Percentiles rank a stretch among this genome's conserved stretches.
These are phyloP conservation scores for Monosporascus sp. DNA, from an alignment of 2,329 filamentous ascomycete genomes.

Conservation along the genomic window DNA sequence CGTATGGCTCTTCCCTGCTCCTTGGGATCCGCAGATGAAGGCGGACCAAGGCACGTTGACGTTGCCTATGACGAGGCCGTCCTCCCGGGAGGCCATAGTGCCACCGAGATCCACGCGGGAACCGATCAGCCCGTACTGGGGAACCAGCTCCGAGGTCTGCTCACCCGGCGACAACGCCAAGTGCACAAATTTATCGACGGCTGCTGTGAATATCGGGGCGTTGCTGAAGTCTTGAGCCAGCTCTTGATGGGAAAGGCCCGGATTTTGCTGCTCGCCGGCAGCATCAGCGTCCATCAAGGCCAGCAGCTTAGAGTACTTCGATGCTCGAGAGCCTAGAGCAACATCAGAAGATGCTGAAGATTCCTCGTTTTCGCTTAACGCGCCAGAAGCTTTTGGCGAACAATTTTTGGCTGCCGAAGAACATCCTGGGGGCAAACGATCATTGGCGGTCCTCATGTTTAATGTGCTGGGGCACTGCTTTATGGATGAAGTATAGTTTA, in stretches of 20 bases:
- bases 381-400: not conserved
- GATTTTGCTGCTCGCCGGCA: not conserved
- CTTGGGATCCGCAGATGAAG: slow-evolving; percentile 58
- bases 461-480: too few relatives aligned
- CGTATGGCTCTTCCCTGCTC: slow-evolving; percentile 54
- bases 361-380: not conserved
- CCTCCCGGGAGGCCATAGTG: not conserved
- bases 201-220: not conserved
- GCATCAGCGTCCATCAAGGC: not conserved
- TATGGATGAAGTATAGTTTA: too few relatives aligned
- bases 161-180: not conserved
- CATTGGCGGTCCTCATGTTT: not conserved
- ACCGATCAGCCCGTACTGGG: slow-evolving; percentile 15
- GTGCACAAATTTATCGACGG: not conserved
- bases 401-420: too few relatives aligned
- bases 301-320: not conserved
- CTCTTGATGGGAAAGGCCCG: not conserved
- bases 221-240: not conserved
- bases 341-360: not conserved
- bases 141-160: slow-evolving; percentile 2
- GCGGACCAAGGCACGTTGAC: slow-evolving; percentile 48
- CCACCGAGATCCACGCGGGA: slow-evolving; percentile 1
- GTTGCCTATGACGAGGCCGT: slow-evolving; percentile 37
- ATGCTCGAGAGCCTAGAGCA: not conserved
- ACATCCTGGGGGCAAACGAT: not conserved